These are phyloP conservation scores for Didymella exigua DNA, from an alignment of 2,329 filamentous ascomycete species.

Conservation along the genomic window DNA sequence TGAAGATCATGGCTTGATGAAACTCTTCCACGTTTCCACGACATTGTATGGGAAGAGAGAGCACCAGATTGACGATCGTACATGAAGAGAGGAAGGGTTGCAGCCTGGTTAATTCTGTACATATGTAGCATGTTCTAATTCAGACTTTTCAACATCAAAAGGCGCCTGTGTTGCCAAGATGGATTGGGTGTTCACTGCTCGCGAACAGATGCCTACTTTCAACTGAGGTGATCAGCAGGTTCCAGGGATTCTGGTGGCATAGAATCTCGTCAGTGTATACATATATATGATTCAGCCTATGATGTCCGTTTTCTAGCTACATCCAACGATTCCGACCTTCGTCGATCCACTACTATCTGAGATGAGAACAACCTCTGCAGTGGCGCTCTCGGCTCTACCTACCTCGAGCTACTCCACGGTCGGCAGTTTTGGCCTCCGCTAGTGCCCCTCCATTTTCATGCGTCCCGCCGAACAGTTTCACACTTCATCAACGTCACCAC, in stretches of 20 bases:
- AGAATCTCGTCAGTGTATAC: constrained; percentile 1
- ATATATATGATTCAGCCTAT: neutral
- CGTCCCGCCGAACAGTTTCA: constrained; percentile 25
- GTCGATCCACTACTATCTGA: neutral
- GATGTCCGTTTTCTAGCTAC: neutral
- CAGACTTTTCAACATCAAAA: neutral
- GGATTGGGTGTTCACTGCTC: neutral
- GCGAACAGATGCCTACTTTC: neutral
- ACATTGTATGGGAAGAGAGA: neutral
- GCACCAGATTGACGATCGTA: constrained; percentile 8
- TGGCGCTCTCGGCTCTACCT: neutral
- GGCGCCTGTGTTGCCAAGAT: neutral
- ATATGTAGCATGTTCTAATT: constrained; percentile 4
- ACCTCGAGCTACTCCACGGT: neutral
- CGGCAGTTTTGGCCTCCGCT: constrained; percentile 6
- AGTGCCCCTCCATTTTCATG: constrained; percentile 28
- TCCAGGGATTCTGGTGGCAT: constrained; percentile 3
- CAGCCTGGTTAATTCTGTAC: constrained; percentile 7
- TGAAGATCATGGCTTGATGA: constrained; percentile 15
- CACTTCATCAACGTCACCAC: constrained; percentile 24
- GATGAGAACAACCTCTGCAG: constrained; percentile 4
- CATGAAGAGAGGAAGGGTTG: neutral
- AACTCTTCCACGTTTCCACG: constrained; percentile 5
- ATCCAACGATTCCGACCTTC: neutral
- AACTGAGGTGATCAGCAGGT: neutral